Conservation (phyloP, 352 stramenopile species). For the Globisporangium perplexum region DNA sequence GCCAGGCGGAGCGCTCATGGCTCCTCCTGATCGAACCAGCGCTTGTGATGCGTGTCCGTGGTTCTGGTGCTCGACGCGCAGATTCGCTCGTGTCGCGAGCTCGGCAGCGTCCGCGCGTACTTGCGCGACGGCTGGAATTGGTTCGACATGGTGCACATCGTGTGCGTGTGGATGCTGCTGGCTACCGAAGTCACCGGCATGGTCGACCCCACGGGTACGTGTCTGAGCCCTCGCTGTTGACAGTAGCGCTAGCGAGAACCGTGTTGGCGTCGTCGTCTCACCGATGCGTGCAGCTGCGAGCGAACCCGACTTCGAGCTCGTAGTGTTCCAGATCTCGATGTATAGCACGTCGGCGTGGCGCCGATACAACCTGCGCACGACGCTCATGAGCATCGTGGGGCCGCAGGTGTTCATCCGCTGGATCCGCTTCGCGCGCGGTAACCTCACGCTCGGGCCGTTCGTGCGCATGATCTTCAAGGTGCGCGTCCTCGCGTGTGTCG, state of each 20-base stretch:
- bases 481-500: not conserved
- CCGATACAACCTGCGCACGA: slow-evolving; percentile 67
- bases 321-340: slow-evolving; percentile 57
- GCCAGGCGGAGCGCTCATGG: not conserved
- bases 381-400: slow-evolving; percentile 71
- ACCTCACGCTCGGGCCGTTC: slow-evolving; percentile 58
- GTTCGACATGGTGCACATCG: slow-evolving; percentile 71
- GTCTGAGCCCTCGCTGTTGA: no score
- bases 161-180: slow-evolving; percentile 62
- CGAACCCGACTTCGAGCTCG: slow-evolving; percentile 40
- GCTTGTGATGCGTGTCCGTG: not conserved
- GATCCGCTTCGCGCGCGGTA: slow-evolving; percentile 76
- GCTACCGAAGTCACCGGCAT: slow-evolving; percentile 44
- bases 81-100: slow-evolving; percentile 41
- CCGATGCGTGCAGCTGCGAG: slow-evolving; percentile 4
- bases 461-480: slow-evolving; percentile 86
- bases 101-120: slow-evolving; percentile 49
- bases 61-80: not conserved
- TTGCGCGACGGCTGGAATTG: slow-evolving; percentile 73
- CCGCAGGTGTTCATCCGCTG: slow-evolving; percentile 78
- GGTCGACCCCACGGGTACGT: slow-evolving; percentile 22
- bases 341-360: slow-evolving; percentile 50
- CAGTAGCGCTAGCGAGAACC: not conserved
- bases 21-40: not conserved
- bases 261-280: not conserved